These are phyloP conservation scores for Eimeria brunetti DNA, from an alignment of 169 alveolate species.

Conservation along the genomic window DNA sequence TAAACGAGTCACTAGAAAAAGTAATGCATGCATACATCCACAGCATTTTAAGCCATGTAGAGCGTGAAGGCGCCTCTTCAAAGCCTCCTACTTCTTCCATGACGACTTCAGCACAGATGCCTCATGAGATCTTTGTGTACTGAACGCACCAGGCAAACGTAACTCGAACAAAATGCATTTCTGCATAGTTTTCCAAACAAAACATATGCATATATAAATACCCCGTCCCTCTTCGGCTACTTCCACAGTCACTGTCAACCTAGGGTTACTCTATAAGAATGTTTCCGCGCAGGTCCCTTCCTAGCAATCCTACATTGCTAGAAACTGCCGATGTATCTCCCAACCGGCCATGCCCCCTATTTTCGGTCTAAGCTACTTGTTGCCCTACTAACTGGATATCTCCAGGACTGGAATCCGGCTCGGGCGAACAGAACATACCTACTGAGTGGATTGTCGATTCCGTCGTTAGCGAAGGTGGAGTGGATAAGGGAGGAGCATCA, in stretches of 20 bases:
- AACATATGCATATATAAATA: background rate
- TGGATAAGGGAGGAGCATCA: background rate
- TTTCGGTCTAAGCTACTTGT: background rate
- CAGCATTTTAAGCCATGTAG: background rate
- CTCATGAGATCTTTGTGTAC: background rate
- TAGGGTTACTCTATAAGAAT: background rate
- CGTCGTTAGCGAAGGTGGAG: background rate
- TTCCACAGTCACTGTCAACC: background rate
- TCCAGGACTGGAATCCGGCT: background rate
- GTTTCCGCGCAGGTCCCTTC: background rate
- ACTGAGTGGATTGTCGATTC: background rate
- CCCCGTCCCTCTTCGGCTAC: background rate
- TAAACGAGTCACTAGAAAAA: background rate
- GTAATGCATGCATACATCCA: background rate
- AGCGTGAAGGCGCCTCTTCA: background rate
- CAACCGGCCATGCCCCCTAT: background rate
- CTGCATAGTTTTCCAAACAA: background rate
- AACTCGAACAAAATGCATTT: background rate
- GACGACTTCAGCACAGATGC: background rate
- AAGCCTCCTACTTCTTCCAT: background rate
- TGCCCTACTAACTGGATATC: background rate
- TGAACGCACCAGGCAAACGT: background rate
- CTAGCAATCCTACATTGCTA: background rate
- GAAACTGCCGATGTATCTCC: background rate
- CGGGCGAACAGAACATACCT: background rate